Base-by-base conservation (phyloP, 169 alveolate genomes). In the Theileria annulata region DNA sequence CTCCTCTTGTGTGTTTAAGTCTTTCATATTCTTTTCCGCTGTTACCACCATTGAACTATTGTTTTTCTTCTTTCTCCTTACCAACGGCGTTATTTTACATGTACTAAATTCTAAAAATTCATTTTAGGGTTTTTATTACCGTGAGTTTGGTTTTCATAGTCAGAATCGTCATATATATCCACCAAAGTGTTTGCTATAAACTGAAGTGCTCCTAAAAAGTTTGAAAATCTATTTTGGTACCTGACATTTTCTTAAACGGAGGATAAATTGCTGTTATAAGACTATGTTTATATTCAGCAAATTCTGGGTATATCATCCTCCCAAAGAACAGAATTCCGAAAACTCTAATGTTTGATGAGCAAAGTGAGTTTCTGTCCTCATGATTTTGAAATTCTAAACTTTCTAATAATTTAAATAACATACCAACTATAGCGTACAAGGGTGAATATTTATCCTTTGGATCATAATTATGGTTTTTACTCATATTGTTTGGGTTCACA, bases 401-500 rank as follows among this genome's bases (percentile, higher is more conserved):
- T 5, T 21, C 25, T 54, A 12, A 5, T 12, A 69, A 31, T 3
- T 2, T 33, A 56, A 27, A 1, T 0, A 27, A 42, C 87, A 19
- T 69, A 80, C 88, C 88, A 9, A 82, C 86, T 68, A 82, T 60
- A 6, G 89, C 89, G 54, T 82, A 74, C 25, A 82, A 30, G n/a
- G 85, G 89, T 21, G 89, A 82, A 27, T 82, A 82, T 19, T 82
- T 76, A 56, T 82, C 75, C 76, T 74, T 66, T 30, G 89, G 89
- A 12, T 83, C 86, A 54, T 54, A 54, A 25, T 76, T 71, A 5
- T 67, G 70, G 5, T 66, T 33, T 28, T 75, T 75, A 15, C 72
- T 71, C 17, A 75, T 27, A 6, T 67, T 27, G 9, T 64, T 10
- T 13, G 70, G 74, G 49, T 42, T 77, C 4, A 62, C 86, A n/a